phyloP scores from a whole-genome alignment of 345 rosid species.

The Hirschfeldia incana region DNA sequence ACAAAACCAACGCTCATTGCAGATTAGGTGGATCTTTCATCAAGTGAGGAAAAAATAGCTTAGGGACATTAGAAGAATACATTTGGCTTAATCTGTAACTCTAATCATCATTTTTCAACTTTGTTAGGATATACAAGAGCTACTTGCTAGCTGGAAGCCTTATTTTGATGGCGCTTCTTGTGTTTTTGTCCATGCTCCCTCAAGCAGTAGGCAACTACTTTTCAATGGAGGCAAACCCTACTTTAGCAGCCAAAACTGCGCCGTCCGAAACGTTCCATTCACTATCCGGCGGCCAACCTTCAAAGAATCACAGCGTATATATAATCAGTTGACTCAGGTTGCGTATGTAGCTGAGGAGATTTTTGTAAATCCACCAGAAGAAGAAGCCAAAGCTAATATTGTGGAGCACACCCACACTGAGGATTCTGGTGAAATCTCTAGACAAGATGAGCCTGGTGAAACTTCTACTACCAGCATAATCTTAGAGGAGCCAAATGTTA shows the following conservation, averaged over 20 bases:
- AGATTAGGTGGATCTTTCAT: background rate
- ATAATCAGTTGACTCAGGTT: conserved; percentile 69
- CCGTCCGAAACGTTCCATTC: conserved; percentile 60
- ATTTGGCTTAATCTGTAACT: conserved; percentile 16
- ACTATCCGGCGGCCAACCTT: conserved; percentile 82
- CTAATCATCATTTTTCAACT: conserved; percentile 27
- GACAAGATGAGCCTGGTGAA: conserved; percentile 34
- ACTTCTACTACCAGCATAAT: conserved; percentile 39
- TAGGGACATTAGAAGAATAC: background rate
- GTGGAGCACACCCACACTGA: conserved; percentile 35
- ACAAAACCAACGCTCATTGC: background rate
- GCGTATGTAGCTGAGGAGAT: conserved; percentile 57
- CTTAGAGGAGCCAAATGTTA: conserved; percentile 35
- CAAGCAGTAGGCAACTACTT: conserved; percentile 74
- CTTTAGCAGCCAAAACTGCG: conserved; percentile 59
- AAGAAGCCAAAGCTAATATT: conserved; percentile 27
- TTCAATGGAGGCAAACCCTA: conserved; percentile 66
- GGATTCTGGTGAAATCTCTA: conserved; percentile 40
- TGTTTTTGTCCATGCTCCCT: conserved; percentile 82
- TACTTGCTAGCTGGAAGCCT: conserved; percentile 86
- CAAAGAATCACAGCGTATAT: conserved; percentile 78
- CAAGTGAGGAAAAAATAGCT: background rate
- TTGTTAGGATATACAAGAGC: conserved; percentile 80
- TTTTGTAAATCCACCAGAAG: conserved; percentile 34
- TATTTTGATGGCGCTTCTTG: conserved; percentile 77